Evolutionary conservation across 768 basidiomycete species (phyloP).

Genomic region (Scleroderma bovista): DNA sequence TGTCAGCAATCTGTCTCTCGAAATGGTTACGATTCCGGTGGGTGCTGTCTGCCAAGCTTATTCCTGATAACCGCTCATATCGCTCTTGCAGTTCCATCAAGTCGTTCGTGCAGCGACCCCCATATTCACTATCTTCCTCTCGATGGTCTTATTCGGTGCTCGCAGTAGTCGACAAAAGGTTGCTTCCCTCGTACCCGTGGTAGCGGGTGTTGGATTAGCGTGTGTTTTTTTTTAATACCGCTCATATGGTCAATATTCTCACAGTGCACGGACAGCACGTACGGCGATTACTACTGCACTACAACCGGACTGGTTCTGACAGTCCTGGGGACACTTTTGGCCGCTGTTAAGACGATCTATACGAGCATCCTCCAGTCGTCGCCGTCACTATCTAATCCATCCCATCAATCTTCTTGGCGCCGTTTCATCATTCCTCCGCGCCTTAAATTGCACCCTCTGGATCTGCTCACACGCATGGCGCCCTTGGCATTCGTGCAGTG

Average conservation of each 20-base stretch:
- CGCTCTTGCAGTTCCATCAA: constrained; percentile 77
- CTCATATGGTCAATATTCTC: neutral
- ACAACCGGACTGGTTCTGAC: constrained; percentile 81
- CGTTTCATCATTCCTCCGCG: constrained; percentile 27
- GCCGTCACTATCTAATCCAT: constrained; percentile 13
- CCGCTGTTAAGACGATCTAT: constrained; percentile 88
- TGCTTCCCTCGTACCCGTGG: constrained; percentile 74
- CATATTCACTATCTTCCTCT: constrained; percentile 82
- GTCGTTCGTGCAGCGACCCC: constrained; percentile 92
- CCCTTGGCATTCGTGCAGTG: constrained; percentile 91
- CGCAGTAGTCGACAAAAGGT: constrained; percentile 58
- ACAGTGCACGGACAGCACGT: constrained; percentile 51
- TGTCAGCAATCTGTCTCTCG: constrained; percentile 86
- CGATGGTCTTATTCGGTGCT: constrained; percentile 60
- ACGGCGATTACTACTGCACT: constrained; percentile 94
- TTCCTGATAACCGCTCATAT: neutral
- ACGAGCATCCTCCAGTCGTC: constrained; percentile 76
- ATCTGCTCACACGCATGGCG: constrained; percentile 84
- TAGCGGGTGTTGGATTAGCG: constrained; percentile 89
- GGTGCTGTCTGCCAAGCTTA: constrained; percentile 25
- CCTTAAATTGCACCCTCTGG: constrained; percentile 64
- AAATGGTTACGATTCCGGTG: constrained; percentile 86
- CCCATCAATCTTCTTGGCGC: constrained; percentile 10
- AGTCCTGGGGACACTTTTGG: constrained; percentile 84
- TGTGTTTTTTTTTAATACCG: constrained; percentile 25